These are phyloP conservation scores for Nicotiana obtusifolia DNA, from an alignment of 257 asterid genomes.

Conservation along the genomic window DNA sequence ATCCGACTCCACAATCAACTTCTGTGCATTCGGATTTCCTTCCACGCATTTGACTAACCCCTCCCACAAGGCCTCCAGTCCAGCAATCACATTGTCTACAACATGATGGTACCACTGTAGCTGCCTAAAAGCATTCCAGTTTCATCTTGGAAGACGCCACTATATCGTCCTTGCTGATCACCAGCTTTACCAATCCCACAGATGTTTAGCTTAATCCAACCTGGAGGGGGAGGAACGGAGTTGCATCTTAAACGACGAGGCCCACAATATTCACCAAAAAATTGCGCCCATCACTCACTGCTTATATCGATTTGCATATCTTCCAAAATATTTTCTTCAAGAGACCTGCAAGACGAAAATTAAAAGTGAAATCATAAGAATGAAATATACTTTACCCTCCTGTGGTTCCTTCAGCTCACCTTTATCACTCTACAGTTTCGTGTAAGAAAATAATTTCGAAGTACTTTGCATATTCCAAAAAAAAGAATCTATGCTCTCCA, in stretches of 20 bases:
- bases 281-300: neutral
- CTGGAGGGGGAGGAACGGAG: neutral
- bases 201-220: constrained; percentile 8
- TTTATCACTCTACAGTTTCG: neutral
- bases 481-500: neutral
- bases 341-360: neutral
- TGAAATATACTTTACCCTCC: neutral
- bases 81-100: neutral
- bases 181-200: neutral
- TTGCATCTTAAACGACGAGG: neutral
- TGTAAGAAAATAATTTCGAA: neutral
- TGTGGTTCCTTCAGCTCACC: neutral
- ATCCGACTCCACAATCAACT: constrained; percentile 7
- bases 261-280: neutral
- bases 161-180: neutral
- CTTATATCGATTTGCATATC: neutral
- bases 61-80: neutral
- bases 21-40: neutral
- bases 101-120: neutral
- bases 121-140: neutral
- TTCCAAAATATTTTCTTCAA: neutral
- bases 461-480: neutral
- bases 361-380: neutral
- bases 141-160: neutral
- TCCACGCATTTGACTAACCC: neutral